A percentile compares a stretch with the other conserved stretches of the same genome.
phyloP scores from a whole-genome alignment of 805 yeast species.

The Teunomyces gatunensis region DNA sequence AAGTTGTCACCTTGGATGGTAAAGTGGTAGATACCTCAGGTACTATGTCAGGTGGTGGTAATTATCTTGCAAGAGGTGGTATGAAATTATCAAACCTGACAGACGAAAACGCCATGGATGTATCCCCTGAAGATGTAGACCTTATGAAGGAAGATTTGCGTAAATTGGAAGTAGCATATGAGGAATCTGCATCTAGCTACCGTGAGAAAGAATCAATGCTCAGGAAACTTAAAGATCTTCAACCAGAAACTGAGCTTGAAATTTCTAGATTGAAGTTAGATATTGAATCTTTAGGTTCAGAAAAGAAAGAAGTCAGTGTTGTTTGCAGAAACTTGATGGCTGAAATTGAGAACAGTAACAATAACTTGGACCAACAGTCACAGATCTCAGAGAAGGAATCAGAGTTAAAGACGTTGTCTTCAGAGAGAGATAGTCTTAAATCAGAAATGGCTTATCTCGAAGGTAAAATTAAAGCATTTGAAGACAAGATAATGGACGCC shows the following conservation, averaged over 20 bases:
- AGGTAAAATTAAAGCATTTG: conserved; percentile 55
- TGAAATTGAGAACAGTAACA: conserved; percentile 32
- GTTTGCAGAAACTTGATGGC: conserved; percentile 42
- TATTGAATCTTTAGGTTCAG: conserved; percentile 56
- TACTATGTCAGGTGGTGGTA: conserved; percentile 96
- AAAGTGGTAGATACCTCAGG: conserved; percentile 90
- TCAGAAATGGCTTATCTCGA: conserved; percentile 56
- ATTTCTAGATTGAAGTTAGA: conserved; percentile 62
- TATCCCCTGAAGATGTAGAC: conserved; percentile 56
- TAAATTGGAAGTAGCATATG: conserved; percentile 53
- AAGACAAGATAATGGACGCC: conserved; percentile 78
- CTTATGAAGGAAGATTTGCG: conserved; percentile 51
- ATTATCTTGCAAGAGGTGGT: conserved; percentile 63
- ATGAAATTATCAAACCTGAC: conserved; percentile 57
- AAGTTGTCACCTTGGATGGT: conserved; percentile 93
- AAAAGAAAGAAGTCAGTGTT: conserved; percentile 45
- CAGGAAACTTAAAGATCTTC: conserved; percentile 55
- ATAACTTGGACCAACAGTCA: conserved; percentile 27
- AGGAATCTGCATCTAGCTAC: conserved; percentile 47
- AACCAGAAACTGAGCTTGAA: conserved; percentile 66
- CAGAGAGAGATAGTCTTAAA: conserved; percentile 36
- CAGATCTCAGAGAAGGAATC: conserved; percentile 37
- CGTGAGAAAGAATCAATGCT: conserved; percentile 61
- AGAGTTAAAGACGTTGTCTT: conserved; percentile 16
- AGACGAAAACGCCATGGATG: conserved; percentile 24